Evolutionary conservation across 2,329 filamentous ascomycete species (phyloP).

Genomic region (Colletotrichum karsti): DNA sequence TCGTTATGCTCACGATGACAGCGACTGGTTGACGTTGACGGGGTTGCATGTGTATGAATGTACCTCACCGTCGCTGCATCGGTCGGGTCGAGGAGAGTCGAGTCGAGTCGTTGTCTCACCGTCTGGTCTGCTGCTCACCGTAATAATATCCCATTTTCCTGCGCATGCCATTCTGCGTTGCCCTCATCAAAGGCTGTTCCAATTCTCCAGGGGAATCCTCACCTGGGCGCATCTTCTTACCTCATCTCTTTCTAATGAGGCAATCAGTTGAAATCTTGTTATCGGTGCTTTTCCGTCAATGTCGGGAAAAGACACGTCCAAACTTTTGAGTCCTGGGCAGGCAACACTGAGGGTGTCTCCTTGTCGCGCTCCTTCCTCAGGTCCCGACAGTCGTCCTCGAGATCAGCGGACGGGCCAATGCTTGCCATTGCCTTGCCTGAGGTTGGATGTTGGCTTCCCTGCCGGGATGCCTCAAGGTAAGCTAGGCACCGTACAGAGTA

Average conservation of each 20-base stretch:
- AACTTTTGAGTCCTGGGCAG: not conserved
- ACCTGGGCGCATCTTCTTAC: not conserved
- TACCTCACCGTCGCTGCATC: constrained; percentile 11
- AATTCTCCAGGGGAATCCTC: constrained; percentile 8
- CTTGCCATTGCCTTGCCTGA: not conserved
- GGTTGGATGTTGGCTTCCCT: not conserved
- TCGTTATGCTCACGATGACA: not conserved
- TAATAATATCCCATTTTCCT: not conserved
- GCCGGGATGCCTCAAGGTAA: too few species aligned
- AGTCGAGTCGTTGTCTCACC: constrained; percentile 10
- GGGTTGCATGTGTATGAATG: too few species aligned
- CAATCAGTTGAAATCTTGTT: not conserved
- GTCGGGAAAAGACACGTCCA: not conserved
- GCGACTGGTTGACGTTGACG: too few species aligned
- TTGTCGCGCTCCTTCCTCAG: not conserved
- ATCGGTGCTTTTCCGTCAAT: not conserved
- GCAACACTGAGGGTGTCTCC: too few species aligned
- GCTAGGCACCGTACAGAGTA: too few species aligned
- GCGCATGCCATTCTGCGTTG: constrained; percentile 7
- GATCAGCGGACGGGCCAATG: not conserved
- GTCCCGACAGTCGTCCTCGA: not conserved
- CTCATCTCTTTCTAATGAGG: not conserved
- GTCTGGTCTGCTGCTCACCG: not conserved
- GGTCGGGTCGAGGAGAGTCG: not conserved
- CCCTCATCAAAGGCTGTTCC: constrained; percentile 7